Evolutionary conservation across 1,284 basidiomycete genomes (phyloP).

Genomic region (Sanghuangporus sanghuang): DNA sequence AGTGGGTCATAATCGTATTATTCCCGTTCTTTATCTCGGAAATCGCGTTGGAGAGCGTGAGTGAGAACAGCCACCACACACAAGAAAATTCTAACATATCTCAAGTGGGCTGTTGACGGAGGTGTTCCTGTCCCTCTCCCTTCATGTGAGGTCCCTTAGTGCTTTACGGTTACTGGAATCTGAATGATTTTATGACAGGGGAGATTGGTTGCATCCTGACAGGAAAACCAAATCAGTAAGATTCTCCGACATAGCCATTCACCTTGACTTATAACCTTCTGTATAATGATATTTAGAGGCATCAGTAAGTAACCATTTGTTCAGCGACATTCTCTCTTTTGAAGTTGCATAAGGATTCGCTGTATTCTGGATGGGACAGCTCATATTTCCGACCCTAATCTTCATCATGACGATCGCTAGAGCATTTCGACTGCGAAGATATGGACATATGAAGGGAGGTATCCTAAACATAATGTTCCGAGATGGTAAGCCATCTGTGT

Average conservation of each 20-base stretch:
- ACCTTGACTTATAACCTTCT: not conserved
- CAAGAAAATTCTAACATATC: not conserved
- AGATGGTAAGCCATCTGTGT: constrained; percentile 6
- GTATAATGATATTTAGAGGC: constrained; percentile 3
- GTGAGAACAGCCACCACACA: not conserved
- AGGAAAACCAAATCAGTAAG: constrained; percentile 12
- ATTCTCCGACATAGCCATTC: not conserved
- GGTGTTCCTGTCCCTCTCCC: constrained; percentile 12
- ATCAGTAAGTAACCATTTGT: not conserved
- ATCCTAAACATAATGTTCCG: constrained; percentile 9
- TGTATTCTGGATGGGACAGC: constrained; percentile 18
- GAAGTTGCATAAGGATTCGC: constrained; percentile 12
- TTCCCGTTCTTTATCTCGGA: constrained; percentile 12
- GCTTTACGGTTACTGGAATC: not conserved
- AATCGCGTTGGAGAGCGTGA: constrained; percentile 13
- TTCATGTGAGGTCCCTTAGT: not conserved
- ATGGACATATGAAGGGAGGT: constrained; percentile 6
- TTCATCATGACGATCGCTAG: constrained; percentile 12
- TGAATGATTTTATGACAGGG: not conserved
- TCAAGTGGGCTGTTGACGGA: constrained; percentile 15
- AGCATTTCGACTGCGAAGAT: constrained; percentile 5
- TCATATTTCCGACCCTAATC: constrained; percentile 15
- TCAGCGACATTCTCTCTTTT: not conserved
- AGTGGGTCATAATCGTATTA: constrained; percentile 11
- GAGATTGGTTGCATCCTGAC: constrained; percentile 12